These are phyloP conservation scores for Aspergillus proliferans DNA, from an alignment of 2,329 filamentous ascomycete species.

Conservation along the genomic window DNA sequence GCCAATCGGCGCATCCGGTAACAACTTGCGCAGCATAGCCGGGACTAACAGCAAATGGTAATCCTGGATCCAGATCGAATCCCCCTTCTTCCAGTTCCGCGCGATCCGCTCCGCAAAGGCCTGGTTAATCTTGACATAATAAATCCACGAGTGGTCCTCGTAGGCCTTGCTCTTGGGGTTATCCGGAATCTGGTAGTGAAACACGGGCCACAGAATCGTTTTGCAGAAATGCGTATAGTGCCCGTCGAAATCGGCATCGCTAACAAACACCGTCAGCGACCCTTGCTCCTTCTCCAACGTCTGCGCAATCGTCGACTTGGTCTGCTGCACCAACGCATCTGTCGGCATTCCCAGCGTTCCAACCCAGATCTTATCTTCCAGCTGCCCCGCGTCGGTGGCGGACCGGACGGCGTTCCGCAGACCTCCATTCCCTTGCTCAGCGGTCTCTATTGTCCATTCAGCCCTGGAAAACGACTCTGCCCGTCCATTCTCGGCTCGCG, in stretches of 20 bases:
- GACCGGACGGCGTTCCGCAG: conserved; percentile 82
- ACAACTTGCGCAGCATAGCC: conserved; percentile 73
- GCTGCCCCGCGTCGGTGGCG: conserved; percentile 60
- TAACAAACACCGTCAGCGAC: conserved; percentile 75
- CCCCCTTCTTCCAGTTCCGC: conserved; percentile 82
- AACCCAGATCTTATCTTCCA: conserved; percentile 78
- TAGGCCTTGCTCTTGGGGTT: conserved; percentile 96
- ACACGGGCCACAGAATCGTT: conserved; percentile 90
- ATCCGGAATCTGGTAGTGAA: conserved; percentile 95
- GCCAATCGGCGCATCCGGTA: conserved; percentile 82
- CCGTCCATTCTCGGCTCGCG: conserved; percentile 47
- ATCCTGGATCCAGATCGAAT: conserved; percentile 90
- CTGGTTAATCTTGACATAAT: conserved; percentile 85
- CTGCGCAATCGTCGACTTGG: conserved; percentile 78
- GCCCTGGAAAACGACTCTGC: conserved; percentile 65
- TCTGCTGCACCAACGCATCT: conserved; percentile 68
- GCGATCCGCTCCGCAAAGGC: conserved; percentile 84
- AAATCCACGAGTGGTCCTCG: conserved; percentile 91
- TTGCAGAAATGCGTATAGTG: conserved; percentile 96
- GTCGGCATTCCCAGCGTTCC: conserved; percentile 92
- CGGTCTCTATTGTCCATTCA: conserved; percentile 74
- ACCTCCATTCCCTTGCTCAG: conserved; percentile 88
- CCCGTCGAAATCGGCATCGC: conserved; percentile 85
- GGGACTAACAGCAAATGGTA: conserved; percentile 89
- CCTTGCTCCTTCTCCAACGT: conserved; percentile 73